Conservation (phyloP, 345 rosid genomes). For the Stellera chamaejasme region DNA sequence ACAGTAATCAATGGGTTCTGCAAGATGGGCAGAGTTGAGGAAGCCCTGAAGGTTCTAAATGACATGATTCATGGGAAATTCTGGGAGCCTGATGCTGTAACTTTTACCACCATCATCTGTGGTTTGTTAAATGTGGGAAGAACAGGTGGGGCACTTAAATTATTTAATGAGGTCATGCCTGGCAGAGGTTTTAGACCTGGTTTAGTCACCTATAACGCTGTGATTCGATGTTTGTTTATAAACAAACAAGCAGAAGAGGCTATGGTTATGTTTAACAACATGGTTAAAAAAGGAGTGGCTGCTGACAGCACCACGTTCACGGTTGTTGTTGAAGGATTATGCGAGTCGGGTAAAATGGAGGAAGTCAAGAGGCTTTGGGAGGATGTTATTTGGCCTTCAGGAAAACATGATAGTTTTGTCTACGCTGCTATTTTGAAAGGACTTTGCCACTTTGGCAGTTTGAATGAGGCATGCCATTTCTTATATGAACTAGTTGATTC, state of each 20-base stretch:
- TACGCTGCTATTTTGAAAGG: conserved; percentile 81
- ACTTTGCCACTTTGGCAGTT: conserved; percentile 40
- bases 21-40: conserved; percentile 65
- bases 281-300: conserved; percentile 38
- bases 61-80: conserved; percentile 76
- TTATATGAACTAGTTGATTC: conserved; percentile 67
- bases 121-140: conserved; percentile 59
- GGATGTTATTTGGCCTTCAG: conserved; percentile 74
- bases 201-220: conserved; percentile 69
- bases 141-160: conserved; percentile 47
- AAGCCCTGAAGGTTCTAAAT: conserved; percentile 56
- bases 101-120: conserved; percentile 53
- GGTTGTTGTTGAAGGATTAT: conserved; percentile 52
- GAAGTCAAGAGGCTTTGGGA: conserved; percentile 75
- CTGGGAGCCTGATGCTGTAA: conserved; percentile 64
- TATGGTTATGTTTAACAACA: conserved; percentile 35
- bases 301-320: conserved; percentile 46
- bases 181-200: conserved; percentile 41
- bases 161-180: conserved; percentile 40
- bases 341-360: conserved; percentile 34
- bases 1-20: conserved; percentile 72
- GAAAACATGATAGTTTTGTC: conserved; percentile 56
- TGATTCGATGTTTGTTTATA: conserved; percentile 54
- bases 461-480: conserved; percentile 69
- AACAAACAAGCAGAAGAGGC: conserved; percentile 42